These are phyloP conservation scores for Fusarium mundagurra DNA, from an alignment of 2,329 filamentous ascomycete genomes.

Conservation along the genomic window DNA sequence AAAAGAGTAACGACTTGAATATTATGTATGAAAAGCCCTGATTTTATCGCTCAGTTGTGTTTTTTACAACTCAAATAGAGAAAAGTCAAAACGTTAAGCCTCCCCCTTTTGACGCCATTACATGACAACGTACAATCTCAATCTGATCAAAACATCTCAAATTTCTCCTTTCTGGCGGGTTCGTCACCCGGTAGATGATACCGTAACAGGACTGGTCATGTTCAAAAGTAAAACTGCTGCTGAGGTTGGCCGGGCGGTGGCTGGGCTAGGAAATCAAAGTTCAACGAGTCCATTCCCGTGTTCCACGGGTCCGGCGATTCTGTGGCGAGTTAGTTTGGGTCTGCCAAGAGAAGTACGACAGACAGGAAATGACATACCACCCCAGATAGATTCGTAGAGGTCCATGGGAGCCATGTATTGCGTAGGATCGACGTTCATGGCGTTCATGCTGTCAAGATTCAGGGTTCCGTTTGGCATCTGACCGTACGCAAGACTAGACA, in stretches of 20 bases:
- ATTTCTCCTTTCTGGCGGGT: background rate
- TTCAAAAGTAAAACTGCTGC: constrained; percentile 67
- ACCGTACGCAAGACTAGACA: constrained; percentile 49
- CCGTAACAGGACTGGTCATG: background rate
- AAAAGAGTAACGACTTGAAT: constrained; percentile 19
- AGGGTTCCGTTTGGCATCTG: constrained; percentile 49
- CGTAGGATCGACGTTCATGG: constrained; percentile 65
- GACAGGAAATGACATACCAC: constrained; percentile 59
- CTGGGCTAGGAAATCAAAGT: constrained; percentile 69
- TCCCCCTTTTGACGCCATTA: constrained; percentile 12
- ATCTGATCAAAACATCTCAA: background rate
- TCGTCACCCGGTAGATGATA: background rate
- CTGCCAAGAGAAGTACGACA: background rate
- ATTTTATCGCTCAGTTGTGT: constrained; percentile 4
- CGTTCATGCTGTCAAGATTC: constrained; percentile 56
- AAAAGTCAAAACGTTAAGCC: constrained; percentile 2
- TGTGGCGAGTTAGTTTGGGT: constrained; percentile 43
- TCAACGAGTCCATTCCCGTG: constrained; percentile 64
- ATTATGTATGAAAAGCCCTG: constrained; percentile 27
- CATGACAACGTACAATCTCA: constrained; percentile 15
- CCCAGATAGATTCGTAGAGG: constrained; percentile 74
- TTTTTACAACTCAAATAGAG: constrained; percentile 5
- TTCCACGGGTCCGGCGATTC: constrained; percentile 70
- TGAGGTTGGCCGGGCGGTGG: constrained; percentile 67
- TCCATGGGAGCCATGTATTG: constrained; percentile 74